Evolutionary conservation across 768 basidiomycete genomes (phyloP).

Genomic region (Flagelloscypha sp.): DNA sequence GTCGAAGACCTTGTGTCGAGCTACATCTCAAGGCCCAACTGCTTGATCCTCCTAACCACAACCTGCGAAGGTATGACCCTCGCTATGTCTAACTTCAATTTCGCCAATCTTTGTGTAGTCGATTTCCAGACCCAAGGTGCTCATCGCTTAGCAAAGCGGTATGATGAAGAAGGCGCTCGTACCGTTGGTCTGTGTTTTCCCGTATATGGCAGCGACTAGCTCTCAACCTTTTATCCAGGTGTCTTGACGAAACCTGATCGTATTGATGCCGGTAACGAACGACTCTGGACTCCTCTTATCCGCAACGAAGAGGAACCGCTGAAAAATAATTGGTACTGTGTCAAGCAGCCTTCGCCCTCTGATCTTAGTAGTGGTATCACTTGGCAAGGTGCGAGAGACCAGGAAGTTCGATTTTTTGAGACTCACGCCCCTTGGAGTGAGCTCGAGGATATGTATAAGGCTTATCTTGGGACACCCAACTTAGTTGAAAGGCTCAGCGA

Average conservation of each 20-base stretch:
- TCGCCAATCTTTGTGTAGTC: slow-evolving; percentile 30
- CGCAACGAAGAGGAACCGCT: slow-evolving; percentile 44
- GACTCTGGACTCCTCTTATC: slow-evolving; percentile 48
- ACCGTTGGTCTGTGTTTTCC: slow-evolving; percentile 50
- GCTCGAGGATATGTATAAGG: slow-evolving; percentile 40
- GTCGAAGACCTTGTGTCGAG: slow-evolving; percentile 48
- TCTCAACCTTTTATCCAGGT: slow-evolving; percentile 27
- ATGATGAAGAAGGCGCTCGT: slow-evolving; percentile 54
- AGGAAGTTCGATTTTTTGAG: slow-evolving; percentile 52
- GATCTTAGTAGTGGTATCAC: slow-evolving; percentile 43
- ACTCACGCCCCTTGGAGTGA: slow-evolving; percentile 44
- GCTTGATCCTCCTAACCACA: slow-evolving; percentile 51
- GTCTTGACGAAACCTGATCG: slow-evolving; percentile 72
- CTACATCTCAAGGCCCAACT: slow-evolving; percentile 56
- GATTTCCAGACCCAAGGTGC: slow-evolving; percentile 79
- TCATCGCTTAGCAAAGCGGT: slow-evolving; percentile 49
- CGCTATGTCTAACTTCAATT: neutral
- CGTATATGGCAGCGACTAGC: neutral
- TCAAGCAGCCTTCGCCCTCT: slow-evolving; percentile 45
- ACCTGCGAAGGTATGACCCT: slow-evolving; percentile 53
- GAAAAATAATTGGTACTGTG: slow-evolving; percentile 52
- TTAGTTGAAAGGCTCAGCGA: slow-evolving; percentile 50
- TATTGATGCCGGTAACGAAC: slow-evolving; percentile 47
- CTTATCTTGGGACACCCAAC: slow-evolving; percentile 46
- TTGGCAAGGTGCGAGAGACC: slow-evolving; percentile 51